phyloP scores from a whole-genome alignment of 768 basidiomycete genomes.

The Lactifluus volemus region DNA sequence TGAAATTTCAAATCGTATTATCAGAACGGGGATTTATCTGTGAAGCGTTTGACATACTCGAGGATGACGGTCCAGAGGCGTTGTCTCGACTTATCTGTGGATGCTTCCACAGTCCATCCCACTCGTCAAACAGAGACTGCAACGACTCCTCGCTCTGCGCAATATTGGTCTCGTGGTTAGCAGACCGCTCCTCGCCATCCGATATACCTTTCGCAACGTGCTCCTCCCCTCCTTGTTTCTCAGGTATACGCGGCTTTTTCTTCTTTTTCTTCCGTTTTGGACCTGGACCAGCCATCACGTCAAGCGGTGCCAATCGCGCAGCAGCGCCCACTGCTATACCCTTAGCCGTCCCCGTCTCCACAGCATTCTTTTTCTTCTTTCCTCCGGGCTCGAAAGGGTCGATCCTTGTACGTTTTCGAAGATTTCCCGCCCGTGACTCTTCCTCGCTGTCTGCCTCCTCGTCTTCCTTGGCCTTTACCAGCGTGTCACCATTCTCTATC shows the following conservation, averaged over 20 bases:
- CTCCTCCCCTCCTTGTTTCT: neutral
- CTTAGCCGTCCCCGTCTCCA: neutral
- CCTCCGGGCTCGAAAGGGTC: conserved; percentile 46
- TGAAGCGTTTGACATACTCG: neutral
- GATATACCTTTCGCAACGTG: conserved; percentile 17
- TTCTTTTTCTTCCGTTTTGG: conserved; percentile 26
- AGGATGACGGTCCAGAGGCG: neutral
- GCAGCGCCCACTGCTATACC: neutral
- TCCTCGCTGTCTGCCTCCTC: conserved; percentile 35
- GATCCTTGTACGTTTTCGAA: conserved; percentile 45
- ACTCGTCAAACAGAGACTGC: neutral
- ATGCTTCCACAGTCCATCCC: neutral
- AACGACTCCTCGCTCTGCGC: neutral
- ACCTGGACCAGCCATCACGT: neutral
- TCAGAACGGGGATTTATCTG: neutral
- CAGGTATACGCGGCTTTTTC: conserved; percentile 6
- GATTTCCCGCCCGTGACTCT: conserved; percentile 44
- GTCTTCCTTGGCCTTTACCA: conserved; percentile 24
- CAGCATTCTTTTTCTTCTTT: conserved; percentile 32
- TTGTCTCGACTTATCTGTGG: neutral
- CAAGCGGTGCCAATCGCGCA: neutral
- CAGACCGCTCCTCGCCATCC: neutral
- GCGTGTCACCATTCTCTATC: conserved; percentile 28
- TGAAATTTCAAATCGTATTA: neutral
- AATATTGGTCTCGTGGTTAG: neutral